A percentile compares a stretch with the other conserved stretches of the same genome.
Evolutionary conservation across 1,284 basidiomycete genomes (phyloP).

Genomic region (Athelia sp.): DNA sequence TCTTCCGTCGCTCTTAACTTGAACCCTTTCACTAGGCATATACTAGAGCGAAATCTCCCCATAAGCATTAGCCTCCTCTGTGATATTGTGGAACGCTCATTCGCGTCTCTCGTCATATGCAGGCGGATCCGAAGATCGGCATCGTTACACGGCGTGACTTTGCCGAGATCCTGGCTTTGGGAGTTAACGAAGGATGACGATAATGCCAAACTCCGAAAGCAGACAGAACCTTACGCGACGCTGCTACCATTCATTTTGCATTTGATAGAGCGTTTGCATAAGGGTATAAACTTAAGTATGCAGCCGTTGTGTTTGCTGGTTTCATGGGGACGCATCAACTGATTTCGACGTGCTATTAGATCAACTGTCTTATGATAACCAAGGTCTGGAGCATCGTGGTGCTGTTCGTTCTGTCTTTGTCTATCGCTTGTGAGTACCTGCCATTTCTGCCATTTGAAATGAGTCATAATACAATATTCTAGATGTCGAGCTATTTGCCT

Average conservation of each 20-base stretch:
- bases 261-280: neutral
- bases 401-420: neutral
- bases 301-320: too few species aligned
- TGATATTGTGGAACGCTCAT: neutral
- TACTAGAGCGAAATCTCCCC: neutral
- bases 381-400: neutral
- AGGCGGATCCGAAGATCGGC: neutral
- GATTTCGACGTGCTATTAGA: neutral
- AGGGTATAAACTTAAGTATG: neutral
- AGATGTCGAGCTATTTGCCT: neutral
- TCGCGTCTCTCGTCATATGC: neutral
- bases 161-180: neutral
- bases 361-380: neutral
- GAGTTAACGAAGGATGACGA: neutral
- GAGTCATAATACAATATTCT: neutral
- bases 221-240: neutral
- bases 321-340: neutral
- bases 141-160: neutral
- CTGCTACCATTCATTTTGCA: neutral
- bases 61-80: conserved; percentile 1
- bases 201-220: neutral
- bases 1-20: too few species aligned
- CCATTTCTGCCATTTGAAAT: neutral
- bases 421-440: neutral
- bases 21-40: too few species aligned